Conservation (phyloP, 106 monocot species). For the Acorus gramineus region DNA sequence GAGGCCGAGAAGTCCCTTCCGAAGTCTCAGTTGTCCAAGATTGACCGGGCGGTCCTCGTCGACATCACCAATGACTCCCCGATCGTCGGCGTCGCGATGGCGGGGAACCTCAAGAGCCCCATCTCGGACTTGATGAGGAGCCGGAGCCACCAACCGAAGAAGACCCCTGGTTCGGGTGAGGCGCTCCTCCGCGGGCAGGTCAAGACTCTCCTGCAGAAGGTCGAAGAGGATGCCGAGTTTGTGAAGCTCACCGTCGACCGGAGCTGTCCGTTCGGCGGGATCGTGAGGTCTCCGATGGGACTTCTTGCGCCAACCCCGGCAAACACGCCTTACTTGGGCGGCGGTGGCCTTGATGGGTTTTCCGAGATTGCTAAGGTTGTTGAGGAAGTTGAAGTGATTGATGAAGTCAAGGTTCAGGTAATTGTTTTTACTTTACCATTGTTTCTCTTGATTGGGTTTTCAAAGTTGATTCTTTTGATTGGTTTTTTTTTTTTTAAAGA, state of each 20-base stretch:
- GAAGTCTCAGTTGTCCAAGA: conserved; percentile 10
- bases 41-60: conserved; percentile 28
- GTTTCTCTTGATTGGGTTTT: too few species aligned
- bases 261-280: conserved; percentile 22
- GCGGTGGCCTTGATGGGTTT: too few species aligned
- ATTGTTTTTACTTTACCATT: too few species aligned
- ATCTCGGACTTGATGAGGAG: conserved; percentile 21
- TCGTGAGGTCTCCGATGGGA: conserved; percentile 36
- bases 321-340: conserved; percentile 45
- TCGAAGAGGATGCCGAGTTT: conserved; percentile 58
- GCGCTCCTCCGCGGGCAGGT: conserved; percentile 83
- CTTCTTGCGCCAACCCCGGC: conserved; percentile 78
- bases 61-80: conserved; percentile 99
- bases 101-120: conserved; percentile 30
- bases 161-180: conserved; percentile 85
- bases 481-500: too few species aligned
- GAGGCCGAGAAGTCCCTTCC: neutral
- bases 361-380: too few species aligned
- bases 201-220: conserved; percentile 69
- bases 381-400: too few species aligned
- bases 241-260: conserved; percentile 11
- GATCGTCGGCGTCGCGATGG: conserved; percentile 54
- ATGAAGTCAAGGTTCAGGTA: conserved; percentile 3
- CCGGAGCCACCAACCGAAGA: neutral
- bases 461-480: too few species aligned